Evolutionary conservation across 1,284 basidiomycete species (phyloP), one percentile per base, ranked within the genome.

Genomic region (Cutaneotrichosporon dermatis): DNA sequence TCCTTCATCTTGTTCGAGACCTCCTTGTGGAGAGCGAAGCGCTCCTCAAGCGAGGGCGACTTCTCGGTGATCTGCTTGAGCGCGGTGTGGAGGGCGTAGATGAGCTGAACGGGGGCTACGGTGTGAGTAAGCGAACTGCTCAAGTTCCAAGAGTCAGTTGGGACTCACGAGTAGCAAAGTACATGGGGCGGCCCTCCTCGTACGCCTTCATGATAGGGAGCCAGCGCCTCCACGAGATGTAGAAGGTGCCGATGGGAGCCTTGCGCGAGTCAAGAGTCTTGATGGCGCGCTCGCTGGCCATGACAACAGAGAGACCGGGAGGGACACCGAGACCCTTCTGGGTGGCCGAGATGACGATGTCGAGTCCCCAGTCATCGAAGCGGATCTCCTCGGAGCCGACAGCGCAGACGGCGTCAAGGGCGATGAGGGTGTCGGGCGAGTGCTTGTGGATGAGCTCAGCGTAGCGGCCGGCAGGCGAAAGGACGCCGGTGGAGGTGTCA

Each of bases 301-400:
- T 82, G 59, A 95, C 80, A 65, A 99, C 85, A 71, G 89, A 90
- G 40, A 99, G 82, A 57, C 95, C 95, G 13, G 95, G 94, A n/a
- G 96, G 96, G 7, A 87, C 86, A 45, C 94, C 90, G 35, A 99
- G 84, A 51, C 96, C 95, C 79, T 99, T 99, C 78, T 99, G 95
- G 60, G 88, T 90, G 11, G 93, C 95, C 12, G 88, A 86, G 54
- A 97, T 76, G 49, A 98, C 87, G 36, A 94, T 85, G 70, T 99
- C 96, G 60, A 99, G 83, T 35, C 85, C 87, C 96, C 95, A 99
- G 13, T 85, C 88, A 69, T 98, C 95, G 82, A 97, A 88, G 58
- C 83, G 86, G 70, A 99, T 95, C 78, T 98, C 92, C 77, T 99
- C 95, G 67, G 89, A 93, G 0, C 90, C 95, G 11, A 98, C 93